Base-by-base conservation (phyloP, 169 alveolate species). In the Plasmodium blacklocki region DNA sequence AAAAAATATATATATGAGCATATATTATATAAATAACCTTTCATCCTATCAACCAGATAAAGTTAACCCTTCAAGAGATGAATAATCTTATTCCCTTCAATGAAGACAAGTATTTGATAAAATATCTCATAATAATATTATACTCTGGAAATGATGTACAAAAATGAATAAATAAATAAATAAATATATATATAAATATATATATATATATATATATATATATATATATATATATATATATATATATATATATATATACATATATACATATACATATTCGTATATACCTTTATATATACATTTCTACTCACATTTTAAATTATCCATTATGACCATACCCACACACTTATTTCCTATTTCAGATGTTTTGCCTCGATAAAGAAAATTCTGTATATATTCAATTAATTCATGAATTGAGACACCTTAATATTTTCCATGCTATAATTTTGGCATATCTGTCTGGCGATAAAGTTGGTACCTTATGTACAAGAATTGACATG, bases 291-390 rank as follows among this genome's bases (percentile, higher is more conserved):
- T 5, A 39, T 6, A 5, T 39, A 39, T 39, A 5, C 8, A n/a
- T n/a, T 8, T 3, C 2, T 9, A 12, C 19, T 18, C 2, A 54
- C 62, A 15, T 6, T 54, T 54, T 3, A n/a, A 54, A 4, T 15
- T 50, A 12, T 47, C 5, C 8, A 5, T 0, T 39, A 7, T 39
- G 11, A 39, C 2, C 8, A 0, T 5, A 0, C 62, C 8, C 76
- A 2, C 32, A 9, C 1, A 26, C 52, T 23, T 18, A 18, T 45
- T 70, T 43, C 19, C 9, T 1, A 18, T 47, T 45, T 47, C 49
- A 85, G 92, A 72, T 86, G 64, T 86, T 71, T 47, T 86, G 92
- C 71, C n/a, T 72, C n/a, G 92, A 86, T 26, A 70, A 72, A 23
- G 92, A 86, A 47, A 86, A 86, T 32, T 64, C 92, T 11, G 73